Base-by-base conservation (phyloP, 495 filamentous ascomycete species). In the Cercophora scortea region DNA sequence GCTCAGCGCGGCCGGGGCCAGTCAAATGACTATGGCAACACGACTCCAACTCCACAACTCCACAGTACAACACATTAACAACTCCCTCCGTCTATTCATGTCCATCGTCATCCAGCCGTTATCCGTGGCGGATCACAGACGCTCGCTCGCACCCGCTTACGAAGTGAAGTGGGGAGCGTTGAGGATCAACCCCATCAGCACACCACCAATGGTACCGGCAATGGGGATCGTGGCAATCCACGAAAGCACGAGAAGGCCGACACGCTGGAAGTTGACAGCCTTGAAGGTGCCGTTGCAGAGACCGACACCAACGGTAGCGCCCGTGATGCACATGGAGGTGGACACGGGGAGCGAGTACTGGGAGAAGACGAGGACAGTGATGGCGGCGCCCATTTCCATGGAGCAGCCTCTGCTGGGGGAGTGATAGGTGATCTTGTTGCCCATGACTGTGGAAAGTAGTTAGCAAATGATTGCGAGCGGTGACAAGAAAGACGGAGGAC, bases 371-470 rank as follows among this genome's bases (percentile, higher is more conserved):
- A 88, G 70, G 36, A 89, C 80, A 11, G 84, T 86, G 59, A 85
- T 78, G 45, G 82, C 85, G 5, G 82, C 78, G 15, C 85, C 85
- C 35, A 88, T 72, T 61, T 88, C 85, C 67, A 85, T 83, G 25
- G 79, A 79, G 61, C 76, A 87, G 36, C 62, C 62, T 41, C 83
- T 73, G n/a, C 76, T 81, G 6, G 84, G 85, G 5, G 79, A 84
- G 70, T 84, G 78, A 49, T 81, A 78, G 0, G 84, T 87, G 64
- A 88, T 79, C 59, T 79, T 77, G 70, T 87, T 88, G 15, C 84
- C 85, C 52, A 88, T 62, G 62, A 65, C 62, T 60, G 18, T 54
- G 6, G 13, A 44, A 19, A 5, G 17, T 32, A 3, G 36, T 53
- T 47, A 47, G 51, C 34, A 2, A 32, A 6, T 9, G 34, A 6